These are phyloP conservation scores for Acanthamoeba comandoni DNA, from an alignment of 208 protist genomes.

Conservation along the genomic window DNA sequence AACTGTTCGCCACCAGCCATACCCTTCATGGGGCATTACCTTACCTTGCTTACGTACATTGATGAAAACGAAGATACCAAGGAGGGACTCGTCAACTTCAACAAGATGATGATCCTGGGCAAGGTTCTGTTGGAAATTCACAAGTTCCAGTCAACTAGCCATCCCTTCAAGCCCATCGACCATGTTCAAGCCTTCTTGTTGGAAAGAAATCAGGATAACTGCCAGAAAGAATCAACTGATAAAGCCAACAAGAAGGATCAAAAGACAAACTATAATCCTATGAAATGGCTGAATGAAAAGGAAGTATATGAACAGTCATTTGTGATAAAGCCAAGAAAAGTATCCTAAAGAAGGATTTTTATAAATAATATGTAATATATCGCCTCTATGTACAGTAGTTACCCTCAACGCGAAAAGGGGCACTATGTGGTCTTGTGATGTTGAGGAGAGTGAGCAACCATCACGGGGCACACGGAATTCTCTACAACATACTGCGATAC, in stretches of 20 bases:
- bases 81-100: conserved; percentile 73
- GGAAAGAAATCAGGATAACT: neutral
- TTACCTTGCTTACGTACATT: conserved; percentile 63
- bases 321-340: conserved; percentile 17
- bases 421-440: too few species aligned
- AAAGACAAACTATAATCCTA: conserved; percentile 8
- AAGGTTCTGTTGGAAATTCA: conserved; percentile 58
- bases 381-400: too few species aligned
- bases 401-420: too few species aligned
- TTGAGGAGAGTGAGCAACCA: conserved; percentile 50
- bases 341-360: too few species aligned
- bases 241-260: conserved; percentile 1
- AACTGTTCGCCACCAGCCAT: conserved; percentile 33
- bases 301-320: conserved; percentile 51
- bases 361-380: too few species aligned
- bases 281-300: conserved; percentile 59
- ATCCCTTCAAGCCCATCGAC: conserved; percentile 39
- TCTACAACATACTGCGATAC: conserved; percentile 44
- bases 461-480: conserved; percentile 27
- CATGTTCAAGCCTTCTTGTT: conserved; percentile 49
- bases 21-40: conserved; percentile 58
- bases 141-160: conserved; percentile 24
- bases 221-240: too few species aligned
- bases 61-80: conserved; percentile 53
- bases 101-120: conserved; percentile 70